Percentiles rank a stretch among this genome's conserved stretches.
These are phyloP conservation scores for Candida pseudoviswanathii DNA, from an alignment of 1,139 yeast species.

Conservation along the genomic window DNA sequence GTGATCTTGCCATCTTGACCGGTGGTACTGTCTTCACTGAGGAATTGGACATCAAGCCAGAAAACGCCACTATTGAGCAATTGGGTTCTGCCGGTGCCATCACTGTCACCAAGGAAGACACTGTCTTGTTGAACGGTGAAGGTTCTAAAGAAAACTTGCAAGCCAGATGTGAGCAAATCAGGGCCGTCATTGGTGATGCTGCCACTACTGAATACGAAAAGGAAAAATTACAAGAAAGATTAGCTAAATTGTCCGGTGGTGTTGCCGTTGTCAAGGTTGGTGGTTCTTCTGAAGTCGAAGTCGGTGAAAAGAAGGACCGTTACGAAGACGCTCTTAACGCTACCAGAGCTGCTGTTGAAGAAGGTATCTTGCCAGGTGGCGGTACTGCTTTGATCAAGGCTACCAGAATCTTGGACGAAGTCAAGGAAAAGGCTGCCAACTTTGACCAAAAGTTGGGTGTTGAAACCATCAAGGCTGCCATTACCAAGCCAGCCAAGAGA, in stretches of 20 bases:
- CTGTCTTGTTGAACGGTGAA: conserved; percentile 93
- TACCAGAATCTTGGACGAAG: conserved; percentile 73
- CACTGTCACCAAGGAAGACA: conserved; percentile 96
- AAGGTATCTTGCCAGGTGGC: conserved; percentile 99
- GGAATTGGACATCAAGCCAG: conserved; percentile 97
- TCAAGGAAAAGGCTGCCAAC: conserved; percentile 71
- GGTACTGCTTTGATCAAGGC: conserved; percentile 99
- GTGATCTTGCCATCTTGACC: conserved; percentile 94
- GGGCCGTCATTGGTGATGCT: conserved; percentile 71
- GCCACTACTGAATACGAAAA: conserved; percentile 91
- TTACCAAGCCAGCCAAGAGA: conserved; percentile 95
- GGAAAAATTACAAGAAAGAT: conserved; percentile 97
- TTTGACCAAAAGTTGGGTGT: conserved; percentile 99
- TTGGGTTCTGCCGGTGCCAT: conserved; percentile 93
- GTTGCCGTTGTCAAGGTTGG: conserved; percentile 99
- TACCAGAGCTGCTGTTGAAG: conserved; percentile 99
- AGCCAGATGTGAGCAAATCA: conserved; percentile 95
- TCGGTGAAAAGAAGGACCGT: conserved; percentile 99
- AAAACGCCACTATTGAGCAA: conserved; percentile 88
- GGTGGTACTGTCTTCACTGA: conserved; percentile 99
- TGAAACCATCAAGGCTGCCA: conserved; percentile 92
- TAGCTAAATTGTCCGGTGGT: conserved; percentile 98
- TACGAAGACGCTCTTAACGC: conserved; percentile 99
- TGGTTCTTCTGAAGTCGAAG: conserved; percentile 98
- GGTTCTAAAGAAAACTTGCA: conserved; percentile 88